A percentile compares a stretch with the other conserved stretches of the same genome.
These are phyloP conservation scores for Allomyces javanicus DNA, from an alignment of 192 early-diverging fungal species.

Conservation along the genomic window DNA sequence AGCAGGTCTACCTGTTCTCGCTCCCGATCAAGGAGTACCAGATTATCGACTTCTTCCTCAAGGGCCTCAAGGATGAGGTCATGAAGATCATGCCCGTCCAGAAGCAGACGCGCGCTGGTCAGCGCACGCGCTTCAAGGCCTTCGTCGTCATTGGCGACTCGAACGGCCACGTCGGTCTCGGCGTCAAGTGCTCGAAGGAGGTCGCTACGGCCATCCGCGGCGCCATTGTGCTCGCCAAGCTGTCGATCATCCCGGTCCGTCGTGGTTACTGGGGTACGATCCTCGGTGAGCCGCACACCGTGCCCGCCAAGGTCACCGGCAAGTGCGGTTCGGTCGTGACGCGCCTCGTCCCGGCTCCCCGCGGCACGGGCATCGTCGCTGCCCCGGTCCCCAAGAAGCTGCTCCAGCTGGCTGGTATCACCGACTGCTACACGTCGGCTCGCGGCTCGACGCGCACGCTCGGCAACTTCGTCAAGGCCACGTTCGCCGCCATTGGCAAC, in stretches of 20 bases:
- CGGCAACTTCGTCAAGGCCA: slow-evolving; percentile 99
- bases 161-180: slow-evolving; percentile 95
- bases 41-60: slow-evolving; percentile 85
- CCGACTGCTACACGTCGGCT: slow-evolving; percentile 92
- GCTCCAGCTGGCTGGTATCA: slow-evolving; percentile 87
- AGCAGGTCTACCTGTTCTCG: slow-evolving; percentile 95
- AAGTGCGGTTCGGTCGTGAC: slow-evolving; percentile 84
- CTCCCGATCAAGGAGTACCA: slow-evolving; percentile 99
- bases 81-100: slow-evolving; percentile 99
- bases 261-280: slow-evolving; percentile 96
- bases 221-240: slow-evolving; percentile 97
- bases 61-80: slow-evolving; percentile 93
- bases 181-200: slow-evolving; percentile 99
- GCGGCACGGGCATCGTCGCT: slow-evolving; percentile 97
- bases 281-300: slow-evolving; percentile 93
- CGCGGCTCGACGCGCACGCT: slow-evolving; percentile 93
- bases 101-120: slow-evolving; percentile 99
- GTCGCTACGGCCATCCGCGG: slow-evolving; percentile 96
- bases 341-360: slow-evolving; percentile 92
- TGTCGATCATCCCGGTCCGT: slow-evolving; percentile 91
- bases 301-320: slow-evolving; percentile 91
- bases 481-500: slow-evolving; percentile 88
- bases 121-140: slow-evolving; percentile 99
- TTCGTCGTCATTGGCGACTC: slow-evolving; percentile 96
- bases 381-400: slow-evolving; percentile 96